Evolutionary conservation across 306 rosid species (phyloP), one percentile per base, ranked within the genome.

Genomic region (Prunus salicina): DNA sequence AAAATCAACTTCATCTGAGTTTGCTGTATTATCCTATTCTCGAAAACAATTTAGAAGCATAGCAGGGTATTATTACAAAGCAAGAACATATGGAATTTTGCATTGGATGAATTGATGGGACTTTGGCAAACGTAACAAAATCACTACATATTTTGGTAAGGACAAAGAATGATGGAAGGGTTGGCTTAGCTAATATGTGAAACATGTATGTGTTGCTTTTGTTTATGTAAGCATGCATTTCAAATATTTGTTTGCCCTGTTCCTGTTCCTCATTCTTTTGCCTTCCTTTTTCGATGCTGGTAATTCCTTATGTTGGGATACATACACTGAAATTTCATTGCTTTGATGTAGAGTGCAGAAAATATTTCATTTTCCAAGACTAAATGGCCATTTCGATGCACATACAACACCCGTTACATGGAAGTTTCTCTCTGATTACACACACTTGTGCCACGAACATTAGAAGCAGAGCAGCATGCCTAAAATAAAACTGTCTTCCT

Each of bases 161-260:
- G 13, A 30, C 1, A 24, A 18, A 13, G 64, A 71, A 24, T 70
- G 49, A 27, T 30, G 14, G 63, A 51, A 51, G 28, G 4, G 12
- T 71, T n/a, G 63, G 53, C 75, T 52, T 38, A 64, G 50, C 69
- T 18, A 30, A 19, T 70, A 70, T 30, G 45, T 30, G 64, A 71
- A n/a, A n/a, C 18, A 53, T 55, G 51, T 60, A 53, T 55, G 51
- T 13, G 27, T 24, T 71, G 64, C 51, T 27, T 70, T 10, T 52
- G 74, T 69, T 51, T 49, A 4, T 50, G 20, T 32, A 69, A 69
- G 46, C 47, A 69, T 69, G 11, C 38, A 6, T 50, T 71, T 34
- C 49, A 52, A 19, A 28, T 71, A 51, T 12, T 25, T 27, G 7
- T 50, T 8, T 16, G 4, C 57, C 3, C 57, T 25, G 13, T 25